Evolutionary conservation across 176 grass and related monocot species (phyloP).

Genomic region (Eragrostis curvula): DNA sequence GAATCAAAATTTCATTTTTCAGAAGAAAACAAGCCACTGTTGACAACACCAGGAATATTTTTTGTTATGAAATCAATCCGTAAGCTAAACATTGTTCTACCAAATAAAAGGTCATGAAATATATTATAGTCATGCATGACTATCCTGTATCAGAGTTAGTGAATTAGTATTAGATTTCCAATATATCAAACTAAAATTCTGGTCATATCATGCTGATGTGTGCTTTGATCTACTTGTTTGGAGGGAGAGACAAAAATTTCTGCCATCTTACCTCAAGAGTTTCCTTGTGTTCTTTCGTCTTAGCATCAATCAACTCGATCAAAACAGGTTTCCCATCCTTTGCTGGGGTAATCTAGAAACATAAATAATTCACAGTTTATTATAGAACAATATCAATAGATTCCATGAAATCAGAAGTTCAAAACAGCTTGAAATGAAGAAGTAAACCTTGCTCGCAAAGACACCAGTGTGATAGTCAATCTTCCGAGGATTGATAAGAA

Average conservation of each 20-base stretch:
- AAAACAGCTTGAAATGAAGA: neutral
- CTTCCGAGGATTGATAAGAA: conserved; percentile 91
- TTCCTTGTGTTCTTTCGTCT: conserved; percentile 83
- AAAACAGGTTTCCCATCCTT: conserved; percentile 85
- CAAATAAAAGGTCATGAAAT: neutral
- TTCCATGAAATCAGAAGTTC: neutral
- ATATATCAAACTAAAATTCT: conserved; percentile 9
- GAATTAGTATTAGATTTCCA: neutral
- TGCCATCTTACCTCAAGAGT: conserved; percentile 67
- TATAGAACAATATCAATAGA: conserved; percentile 17
- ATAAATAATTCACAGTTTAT: conserved; percentile 24
- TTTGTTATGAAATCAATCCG: neutral
- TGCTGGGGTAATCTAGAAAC: conserved; percentile 74
- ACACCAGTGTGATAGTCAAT: conserved; percentile 93
- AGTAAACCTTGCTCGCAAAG: conserved; percentile 93
- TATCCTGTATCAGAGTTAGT: neutral
- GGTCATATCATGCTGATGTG: neutral
- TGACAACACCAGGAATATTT: neutral
- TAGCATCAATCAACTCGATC: conserved; percentile 89
- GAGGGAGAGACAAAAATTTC: neutral
- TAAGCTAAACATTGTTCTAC: neutral
- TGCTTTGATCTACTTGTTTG: conserved; percentile 3
- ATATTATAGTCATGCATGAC: neutral
- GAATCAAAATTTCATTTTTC: conserved; percentile 6
- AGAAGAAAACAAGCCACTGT: neutral